Evolutionary conservation across 805 yeast genomes (phyloP).

Genomic region (Alloascoidea africana): DNA sequence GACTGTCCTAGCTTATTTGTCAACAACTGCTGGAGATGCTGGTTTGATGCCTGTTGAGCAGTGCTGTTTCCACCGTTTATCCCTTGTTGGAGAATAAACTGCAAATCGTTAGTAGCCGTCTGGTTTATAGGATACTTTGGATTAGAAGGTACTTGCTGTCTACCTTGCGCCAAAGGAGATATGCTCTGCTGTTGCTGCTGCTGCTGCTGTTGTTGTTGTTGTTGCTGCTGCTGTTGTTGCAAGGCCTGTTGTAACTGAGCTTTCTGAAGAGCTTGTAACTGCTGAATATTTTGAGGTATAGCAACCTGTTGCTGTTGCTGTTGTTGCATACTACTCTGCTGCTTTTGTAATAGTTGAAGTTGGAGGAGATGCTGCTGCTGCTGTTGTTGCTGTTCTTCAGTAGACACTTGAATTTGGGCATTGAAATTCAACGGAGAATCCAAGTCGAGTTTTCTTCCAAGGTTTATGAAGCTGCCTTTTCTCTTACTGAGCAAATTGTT

Average conservation of each 20-base stretch:
- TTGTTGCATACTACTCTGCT: too few relatives aligned
- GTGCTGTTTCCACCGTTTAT: slow-evolving; percentile 2
- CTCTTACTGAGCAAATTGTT: slow-evolving; percentile 5
- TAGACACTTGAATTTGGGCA: too few relatives aligned
- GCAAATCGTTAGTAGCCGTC: slow-evolving; percentile 2
- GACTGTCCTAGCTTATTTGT: slow-evolving; percentile 13
- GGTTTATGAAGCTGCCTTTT: slow-evolving; percentile 4
- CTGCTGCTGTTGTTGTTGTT: slow-evolving; percentile 17
- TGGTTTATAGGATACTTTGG: slow-evolving; percentile 6
- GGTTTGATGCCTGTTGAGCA: slow-evolving; percentile 17
- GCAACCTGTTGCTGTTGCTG: slow-evolving; percentile 8
- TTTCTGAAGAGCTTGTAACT: slow-evolving; percentile 13
- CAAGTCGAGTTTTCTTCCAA: background rate
- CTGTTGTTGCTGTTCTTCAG: background rate
- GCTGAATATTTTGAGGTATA: slow-evolving; percentile 18
- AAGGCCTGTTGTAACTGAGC: slow-evolving; percentile 12
- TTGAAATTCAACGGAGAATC: too few relatives aligned
- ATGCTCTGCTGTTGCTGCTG: slow-evolving; percentile 19
- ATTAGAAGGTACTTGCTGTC: slow-evolving; percentile 9
- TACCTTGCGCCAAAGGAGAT: slow-evolving; percentile 12
- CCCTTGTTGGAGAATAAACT: background rate
- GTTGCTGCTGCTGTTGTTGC: slow-evolving; percentile 22
- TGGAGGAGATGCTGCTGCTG: slow-evolving; percentile 15
- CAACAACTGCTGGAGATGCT: slow-evolving; percentile 12
- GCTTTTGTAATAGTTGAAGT: slow-evolving; percentile 13